phyloP scores from a whole-genome alignment of 1,139 yeast species.

The Kodamaea sp. region DNA sequence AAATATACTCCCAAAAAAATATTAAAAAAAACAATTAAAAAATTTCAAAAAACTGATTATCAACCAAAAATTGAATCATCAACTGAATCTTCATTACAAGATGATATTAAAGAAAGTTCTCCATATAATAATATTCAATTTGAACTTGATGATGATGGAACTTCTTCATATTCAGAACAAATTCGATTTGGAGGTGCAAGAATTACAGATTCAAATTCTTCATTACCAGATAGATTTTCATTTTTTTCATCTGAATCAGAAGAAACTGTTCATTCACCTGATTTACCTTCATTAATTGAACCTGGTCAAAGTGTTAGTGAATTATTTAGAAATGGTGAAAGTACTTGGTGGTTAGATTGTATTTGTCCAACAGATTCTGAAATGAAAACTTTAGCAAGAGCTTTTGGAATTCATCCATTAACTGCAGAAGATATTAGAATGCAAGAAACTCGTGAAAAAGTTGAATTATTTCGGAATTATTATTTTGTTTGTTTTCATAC shows the following conservation, averaged over 20 bases:
- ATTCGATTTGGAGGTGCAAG: conserved; percentile 36
- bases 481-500: conserved; percentile 83
- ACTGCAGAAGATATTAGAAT: conserved; percentile 82
- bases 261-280: conserved; percentile 87
- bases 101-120: not conserved
- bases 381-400: conserved; percentile 60
- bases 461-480: conserved; percentile 68
- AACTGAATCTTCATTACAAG: not conserved
- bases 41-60: not conserved
- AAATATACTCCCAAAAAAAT: conserved; percentile 56
- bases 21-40: conserved; percentile 19
- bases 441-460: conserved; percentile 85
- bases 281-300: conserved; percentile 66
- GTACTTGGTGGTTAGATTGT: conserved; percentile 78
- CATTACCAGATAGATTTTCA: conserved; percentile 60
- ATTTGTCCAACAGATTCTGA: conserved; percentile 66
- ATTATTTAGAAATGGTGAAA: conserved; percentile 59
- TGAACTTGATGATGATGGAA: conserved; percentile 6
- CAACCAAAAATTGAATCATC: conserved; percentile 4
- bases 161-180: conserved; percentile 19
- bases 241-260: conserved; percentile 79
- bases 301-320: conserved; percentile 64
- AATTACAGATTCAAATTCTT: conserved; percentile 18
- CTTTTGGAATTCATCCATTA: conserved; percentile 81
- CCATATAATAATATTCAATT: conserved; percentile 1